phyloP scores from a whole-genome alignment of 495 filamentous ascomycete species.

The Amorphotheca resinae region DNA sequence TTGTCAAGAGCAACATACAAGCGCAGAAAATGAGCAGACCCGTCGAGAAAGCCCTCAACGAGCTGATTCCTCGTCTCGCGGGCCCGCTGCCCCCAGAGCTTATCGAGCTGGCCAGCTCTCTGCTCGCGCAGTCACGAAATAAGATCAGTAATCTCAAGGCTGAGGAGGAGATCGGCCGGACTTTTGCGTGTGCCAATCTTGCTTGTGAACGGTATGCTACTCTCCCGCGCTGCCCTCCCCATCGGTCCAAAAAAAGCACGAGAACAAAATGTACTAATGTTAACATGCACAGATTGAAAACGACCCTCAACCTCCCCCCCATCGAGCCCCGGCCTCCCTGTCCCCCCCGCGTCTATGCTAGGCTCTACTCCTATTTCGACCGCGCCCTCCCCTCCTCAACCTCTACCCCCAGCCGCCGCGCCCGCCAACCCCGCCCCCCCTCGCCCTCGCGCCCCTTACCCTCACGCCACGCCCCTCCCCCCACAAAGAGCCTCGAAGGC shows the following conservation, averaged over 20 bases:
- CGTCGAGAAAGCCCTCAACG: slow-evolving; percentile 62
- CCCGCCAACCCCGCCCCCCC: background rate
- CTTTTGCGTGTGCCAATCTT: slow-evolving; percentile 82
- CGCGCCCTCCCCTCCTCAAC: slow-evolving; percentile 42
- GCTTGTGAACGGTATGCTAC: slow-evolving; percentile 64
- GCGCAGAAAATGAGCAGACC: slow-evolving; percentile 65
- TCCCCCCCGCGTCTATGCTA: slow-evolving; percentile 70
- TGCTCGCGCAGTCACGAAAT: slow-evolving; percentile 77
- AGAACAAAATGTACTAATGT: too few relatives aligned
- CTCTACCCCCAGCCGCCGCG: background rate
- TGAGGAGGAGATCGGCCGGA: slow-evolving; percentile 78
- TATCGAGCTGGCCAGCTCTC: slow-evolving; percentile 58
- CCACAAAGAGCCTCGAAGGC: slow-evolving; percentile 20
- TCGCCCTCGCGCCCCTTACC: slow-evolving; percentile 2
- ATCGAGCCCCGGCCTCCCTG: slow-evolving; percentile 74
- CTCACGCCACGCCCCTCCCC: slow-evolving; percentile 10
- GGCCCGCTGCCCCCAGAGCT: slow-evolving; percentile 62
- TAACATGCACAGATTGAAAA: slow-evolving; percentile 49
- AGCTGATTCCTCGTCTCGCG: slow-evolving; percentile 66
- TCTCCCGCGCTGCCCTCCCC: background rate
- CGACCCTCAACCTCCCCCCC: slow-evolving; percentile 68
- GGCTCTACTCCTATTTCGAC: slow-evolving; percentile 70
- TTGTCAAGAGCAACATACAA: too few relatives aligned
- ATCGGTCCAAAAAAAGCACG: too few relatives aligned
- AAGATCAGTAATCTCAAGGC: slow-evolving; percentile 67